Percentiles rank a stretch among this genome's conserved stretches.
phyloP scores from a whole-genome alignment of 148 eudicot genomes.

The Cornus florida region DNA sequence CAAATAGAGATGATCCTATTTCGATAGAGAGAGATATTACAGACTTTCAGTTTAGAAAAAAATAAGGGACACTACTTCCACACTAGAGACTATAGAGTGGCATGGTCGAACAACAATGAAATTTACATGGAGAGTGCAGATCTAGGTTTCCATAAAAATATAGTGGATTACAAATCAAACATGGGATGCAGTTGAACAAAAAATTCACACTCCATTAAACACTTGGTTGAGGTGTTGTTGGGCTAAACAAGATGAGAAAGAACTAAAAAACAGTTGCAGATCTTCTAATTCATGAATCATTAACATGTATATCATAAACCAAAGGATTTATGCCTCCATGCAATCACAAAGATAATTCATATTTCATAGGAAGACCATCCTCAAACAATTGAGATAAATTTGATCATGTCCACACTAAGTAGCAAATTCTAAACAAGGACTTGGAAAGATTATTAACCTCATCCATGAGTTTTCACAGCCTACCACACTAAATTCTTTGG shows the following conservation, averaged over 20 bases:
- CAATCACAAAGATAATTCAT: neutral
- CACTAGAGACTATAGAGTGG: too few species aligned
- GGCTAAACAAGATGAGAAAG: neutral
- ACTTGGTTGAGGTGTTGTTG: neutral
- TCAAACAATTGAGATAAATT: neutral
- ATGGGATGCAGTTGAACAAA: neutral
- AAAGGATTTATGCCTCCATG: neutral
- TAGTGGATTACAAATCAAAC: neutral
- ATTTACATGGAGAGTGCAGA: too few species aligned
- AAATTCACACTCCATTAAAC: too few species aligned
- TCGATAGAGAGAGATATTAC: too few species aligned
- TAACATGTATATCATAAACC: neutral
- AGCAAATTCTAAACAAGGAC: neutral
- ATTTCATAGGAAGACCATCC: neutral
- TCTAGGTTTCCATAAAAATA: neutral
- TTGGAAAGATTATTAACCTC: constrained; percentile 7
- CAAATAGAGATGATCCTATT: too few species aligned
- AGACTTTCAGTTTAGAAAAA: too few species aligned
- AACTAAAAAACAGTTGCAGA: neutral
- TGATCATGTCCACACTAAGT: neutral
- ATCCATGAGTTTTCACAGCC: constrained; percentile 56
- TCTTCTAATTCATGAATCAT: neutral
- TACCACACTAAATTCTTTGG: constrained; percentile 60
- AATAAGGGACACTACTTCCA: too few species aligned
- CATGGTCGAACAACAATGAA: too few species aligned